Evolutionary conservation across 1,284 basidiomycete genomes (phyloP), one percentile per base, ranked within the genome.

Genomic region (Trichosporon inkin): DNA sequence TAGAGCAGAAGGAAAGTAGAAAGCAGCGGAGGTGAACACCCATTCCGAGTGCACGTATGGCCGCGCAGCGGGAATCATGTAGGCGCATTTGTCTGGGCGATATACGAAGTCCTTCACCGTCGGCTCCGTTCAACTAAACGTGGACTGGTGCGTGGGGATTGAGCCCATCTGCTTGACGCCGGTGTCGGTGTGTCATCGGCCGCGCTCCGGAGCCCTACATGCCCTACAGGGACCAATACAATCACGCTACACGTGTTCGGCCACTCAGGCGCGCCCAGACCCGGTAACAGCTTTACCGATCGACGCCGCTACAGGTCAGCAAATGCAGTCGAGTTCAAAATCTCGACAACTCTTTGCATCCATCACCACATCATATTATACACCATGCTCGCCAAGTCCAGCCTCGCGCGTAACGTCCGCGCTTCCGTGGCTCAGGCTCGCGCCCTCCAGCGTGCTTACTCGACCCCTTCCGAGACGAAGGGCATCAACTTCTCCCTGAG

Each of bases 401-500:
- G 44, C 4, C 44, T 49, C 11, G 44, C 28, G 7, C 44, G 44
- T 7, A 49, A 49, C 24, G 44, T 19, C 22, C 44, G 44, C 6
- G 44, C 44, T 49, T 17, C 24, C 44, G 28, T n/a, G 13, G 44
- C 44, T 7, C 44, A 32, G 3, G 14, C 17, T 8, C 44, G 22
- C 44, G 22, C 13, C 14, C 16, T 24, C n/a, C 44, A 49, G 44
- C 44, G 44, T 24, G 24, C 44, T 6, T 49, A 49, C 44, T 49
- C 44, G 44, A 49, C 44, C 8, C 44, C 44, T 1, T 32, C 44
- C 7, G 44, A 49, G 4, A 16, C 10, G 24, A 49, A 49, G 44
- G 44, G 44, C 16, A 49, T 75, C 36, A 71, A 62, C 57, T 74
- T 77, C 39, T 64, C 58, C 1, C 61, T 76, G 10, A 71, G 58